Percentiles rank a stretch among this genome's conserved stretches.
These are phyloP conservation scores for Vitis rupestris DNA, from an alignment of 164 flowering plant genomes.

Conservation along the genomic window DNA sequence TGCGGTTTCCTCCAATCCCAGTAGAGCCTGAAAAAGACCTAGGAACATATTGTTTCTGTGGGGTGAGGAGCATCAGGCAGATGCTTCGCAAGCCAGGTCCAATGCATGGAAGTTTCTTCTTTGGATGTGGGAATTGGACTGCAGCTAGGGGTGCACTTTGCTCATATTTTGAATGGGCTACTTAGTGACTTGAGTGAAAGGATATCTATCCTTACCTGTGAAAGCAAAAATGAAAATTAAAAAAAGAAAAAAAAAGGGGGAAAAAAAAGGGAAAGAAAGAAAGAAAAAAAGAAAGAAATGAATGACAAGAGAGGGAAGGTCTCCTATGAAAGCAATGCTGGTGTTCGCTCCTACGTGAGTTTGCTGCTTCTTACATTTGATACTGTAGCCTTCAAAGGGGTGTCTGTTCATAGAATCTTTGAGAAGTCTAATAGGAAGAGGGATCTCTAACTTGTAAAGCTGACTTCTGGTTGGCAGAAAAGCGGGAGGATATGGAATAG, in stretches of 20 bases:
- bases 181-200: conserved; percentile 26
- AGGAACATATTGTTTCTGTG: conserved; percentile 60
- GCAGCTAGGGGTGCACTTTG: conserved; percentile 71
- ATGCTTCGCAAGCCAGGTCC: conserved; percentile 76
- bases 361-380: too few species aligned
- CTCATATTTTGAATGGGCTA: conserved; percentile 76
- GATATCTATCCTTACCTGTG: too few species aligned
- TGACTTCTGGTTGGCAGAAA: too few species aligned
- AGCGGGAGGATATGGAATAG: too few species aligned
- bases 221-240: too few species aligned
- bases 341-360: too few species aligned
- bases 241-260: neutral
- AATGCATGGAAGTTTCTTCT: conserved; percentile 72
- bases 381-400: too few species aligned
- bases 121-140: conserved; percentile 93
- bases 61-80: conserved; percentile 63
- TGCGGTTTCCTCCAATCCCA: conserved; percentile 29
- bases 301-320: neutral
- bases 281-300: neutral
- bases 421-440: too few species aligned
- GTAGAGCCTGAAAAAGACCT: too few species aligned
- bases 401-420: too few species aligned
- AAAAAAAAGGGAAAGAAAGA: neutral
- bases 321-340: conserved; percentile 1
- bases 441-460: too few species aligned